Base-by-base conservation (phyloP, 768 basidiomycete genomes). In the Boletus subcaerulescens region DNA sequence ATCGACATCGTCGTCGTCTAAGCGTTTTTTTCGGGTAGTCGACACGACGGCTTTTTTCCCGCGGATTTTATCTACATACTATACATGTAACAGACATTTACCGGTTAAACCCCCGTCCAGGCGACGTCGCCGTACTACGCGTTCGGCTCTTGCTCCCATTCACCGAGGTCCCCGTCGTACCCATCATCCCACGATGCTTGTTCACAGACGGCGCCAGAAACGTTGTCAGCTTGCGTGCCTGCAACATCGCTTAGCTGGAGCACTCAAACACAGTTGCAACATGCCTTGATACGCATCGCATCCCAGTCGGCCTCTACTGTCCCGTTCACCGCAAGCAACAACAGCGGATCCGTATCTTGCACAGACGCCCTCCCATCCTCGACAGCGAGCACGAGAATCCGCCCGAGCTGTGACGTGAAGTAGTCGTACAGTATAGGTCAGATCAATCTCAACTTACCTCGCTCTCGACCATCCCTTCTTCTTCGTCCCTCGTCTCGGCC, bases 261-360 rank as follows among this genome's bases (percentile, higher is more conserved):
- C 22, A 4, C 56, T 3, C n/a, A 43, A 41, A n/a, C 35, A 26
- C 43, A 15, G 22, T 35, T 6, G 20, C 3, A n/a, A 52, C 77
- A 20, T 55, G 86, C 89, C 78, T 86, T 90, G 58, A 66, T 53
- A 49, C 83, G 77, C 51, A 91, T 74, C 50, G 79, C 77, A 24
- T 82, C 81, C 87, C 87, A 91, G n/a, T 82, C 80, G 8, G 85
- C 80, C 43, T 67, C 72, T 39, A 79, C 69, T 20, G 81, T 79
- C 33, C 85, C 77, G 57, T 87, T 89, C 57, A 91, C 71, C 3
- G 84, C 87, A 42, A 91, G 76, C 44, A 92, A 72, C 80, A 91
- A 77, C 50, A 88, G 59, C 11, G 89, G 89, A 10, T 77, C 69
- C 5, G 62, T 51, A 0, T 22, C 41, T 29, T 57, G 29, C 10